phyloP scores from a whole-genome alignment of 2,329 filamentous ascomycete species.

The Xylaria digitata region DNA sequence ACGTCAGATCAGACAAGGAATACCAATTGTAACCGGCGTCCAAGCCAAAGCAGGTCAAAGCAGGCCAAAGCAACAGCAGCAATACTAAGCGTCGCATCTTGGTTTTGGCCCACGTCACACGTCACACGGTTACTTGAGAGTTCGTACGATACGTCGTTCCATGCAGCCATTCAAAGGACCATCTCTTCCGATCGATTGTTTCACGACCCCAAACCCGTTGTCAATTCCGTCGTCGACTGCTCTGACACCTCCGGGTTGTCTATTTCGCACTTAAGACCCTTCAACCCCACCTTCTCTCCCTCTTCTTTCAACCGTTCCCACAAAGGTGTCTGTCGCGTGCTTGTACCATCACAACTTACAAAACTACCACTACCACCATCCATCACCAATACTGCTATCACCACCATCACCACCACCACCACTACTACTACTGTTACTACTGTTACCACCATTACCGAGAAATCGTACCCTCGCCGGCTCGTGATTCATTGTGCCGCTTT shows the following conservation, averaged over 20 bases:
- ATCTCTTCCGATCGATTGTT: conserved; percentile 32
- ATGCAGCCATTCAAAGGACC: conserved; percentile 39
- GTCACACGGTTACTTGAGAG: conserved; percentile 24
- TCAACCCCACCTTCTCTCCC: conserved; percentile 7
- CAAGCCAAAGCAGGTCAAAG: background rate
- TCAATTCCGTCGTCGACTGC: conserved; percentile 8
- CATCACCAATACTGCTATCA: too few relatives aligned
- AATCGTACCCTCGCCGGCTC: background rate
- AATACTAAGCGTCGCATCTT: conserved; percentile 7
- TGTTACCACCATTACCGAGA: background rate
- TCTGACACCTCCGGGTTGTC: conserved; percentile 2
- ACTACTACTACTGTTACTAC: background rate
- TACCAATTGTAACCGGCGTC: too few relatives aligned
- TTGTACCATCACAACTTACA: conserved; percentile 10
- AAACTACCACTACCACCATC: background rate
- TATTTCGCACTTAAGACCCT: conserved; percentile 16
- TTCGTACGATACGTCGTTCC: conserved; percentile 40
- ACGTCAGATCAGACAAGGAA: background rate
- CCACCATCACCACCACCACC: background rate
- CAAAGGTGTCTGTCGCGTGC: conserved; percentile 33
- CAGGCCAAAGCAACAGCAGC: background rate
- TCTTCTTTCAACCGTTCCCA: conserved; percentile 28
- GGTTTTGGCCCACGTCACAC: conserved; percentile 27
- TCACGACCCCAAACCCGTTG: conserved; percentile 19
- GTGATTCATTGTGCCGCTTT: conserved; percentile 15